These are phyloP conservation scores for Leccinum uliginosum DNA, from an alignment of 768 basidiomycete genomes.

Conservation along the genomic window DNA sequence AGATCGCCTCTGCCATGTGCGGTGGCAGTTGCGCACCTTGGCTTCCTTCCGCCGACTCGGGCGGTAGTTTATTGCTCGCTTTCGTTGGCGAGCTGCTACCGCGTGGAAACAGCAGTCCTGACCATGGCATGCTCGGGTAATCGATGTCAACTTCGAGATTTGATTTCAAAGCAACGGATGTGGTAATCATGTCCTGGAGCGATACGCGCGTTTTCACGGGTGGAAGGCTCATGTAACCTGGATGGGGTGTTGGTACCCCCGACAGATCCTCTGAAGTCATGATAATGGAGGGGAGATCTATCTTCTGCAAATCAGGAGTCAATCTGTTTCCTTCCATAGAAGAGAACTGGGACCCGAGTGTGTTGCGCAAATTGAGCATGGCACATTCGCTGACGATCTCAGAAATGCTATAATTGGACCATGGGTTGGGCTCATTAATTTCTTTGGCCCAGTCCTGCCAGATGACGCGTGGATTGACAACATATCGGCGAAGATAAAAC, in stretches of 20 bases:
- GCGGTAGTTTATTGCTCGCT: constrained; percentile 11
- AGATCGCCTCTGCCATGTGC: constrained; percentile 61
- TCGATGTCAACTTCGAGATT: constrained; percentile 60
- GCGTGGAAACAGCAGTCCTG: constrained; percentile 39
- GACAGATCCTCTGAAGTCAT: constrained; percentile 22
- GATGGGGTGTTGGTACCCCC: constrained; percentile 27
- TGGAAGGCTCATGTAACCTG: constrained; percentile 35
- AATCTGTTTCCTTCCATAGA: not conserved
- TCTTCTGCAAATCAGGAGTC: constrained; percentile 4
- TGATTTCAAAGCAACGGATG: constrained; percentile 70
- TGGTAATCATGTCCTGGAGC: constrained; percentile 70
- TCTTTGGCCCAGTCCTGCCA: constrained; percentile 63
- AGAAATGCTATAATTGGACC: constrained; percentile 59
- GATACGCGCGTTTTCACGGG: constrained; percentile 40
- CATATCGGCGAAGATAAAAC: constrained; percentile 66
- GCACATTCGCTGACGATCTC: constrained; percentile 63
- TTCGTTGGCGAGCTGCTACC: constrained; percentile 28
- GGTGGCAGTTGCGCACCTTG: constrained; percentile 32
- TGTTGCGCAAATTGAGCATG: constrained; percentile 61
- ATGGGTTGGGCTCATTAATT: constrained; percentile 58
- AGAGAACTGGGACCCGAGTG: constrained; percentile 39
- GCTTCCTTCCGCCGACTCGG: constrained; percentile 11
- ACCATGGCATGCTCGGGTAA: constrained; percentile 49
- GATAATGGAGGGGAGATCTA: constrained; percentile 3
- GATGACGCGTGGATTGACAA: constrained; percentile 70